Base-by-base conservation (phyloP, 768 basidiomycete species). In the Naematelia encephala region DNA sequence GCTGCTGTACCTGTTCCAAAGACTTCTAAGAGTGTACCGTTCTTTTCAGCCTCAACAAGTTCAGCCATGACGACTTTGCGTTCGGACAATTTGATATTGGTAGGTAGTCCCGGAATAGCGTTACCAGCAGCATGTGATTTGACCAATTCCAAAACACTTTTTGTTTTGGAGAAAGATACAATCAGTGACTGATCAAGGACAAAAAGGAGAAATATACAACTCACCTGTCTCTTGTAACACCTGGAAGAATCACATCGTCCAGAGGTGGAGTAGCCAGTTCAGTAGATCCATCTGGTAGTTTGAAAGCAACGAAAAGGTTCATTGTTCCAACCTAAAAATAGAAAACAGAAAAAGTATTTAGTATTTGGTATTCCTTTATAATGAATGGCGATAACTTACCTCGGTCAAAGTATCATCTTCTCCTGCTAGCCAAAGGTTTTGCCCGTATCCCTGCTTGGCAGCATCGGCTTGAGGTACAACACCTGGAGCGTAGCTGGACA, bases 231-330 rank as follows among this genome's bases (percentile, higher is more conserved):
- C 93, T 86, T 5, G 92, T 96, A 23, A 97, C 85, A 46, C 93
- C 91, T 1, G 92, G 91, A 1, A 98, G 84, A 69, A 97, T 90
- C 78, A 90, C 87, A 51, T 92, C 91, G 73, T 89, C 90, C 60
- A 96, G 79, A 13, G 90, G 88, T 1, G 93, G 89, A 0, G 94
- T 96, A 62, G 90, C 81, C 54, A 96, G 81, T 74, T 97, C 91
- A 59, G 84, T 75, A n/a, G 80, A 87, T 13, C 84, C 86, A 64
- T 87, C 83, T 8, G 82, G 81, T 8, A 83, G 78, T 70, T 82
- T 79, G 51, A 87, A 78, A 1, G 85, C 86, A 13, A 83, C 81
- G 62, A 90, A 89, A 53, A 90, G 81, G 74, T 91, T 91, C 90
- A 91, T 91, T 12, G 90, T 85, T 81, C 47, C 90, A 83, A 43